Conservation (phyloP, 768 basidiomycete genomes). For the Suillus luteus region DNA sequence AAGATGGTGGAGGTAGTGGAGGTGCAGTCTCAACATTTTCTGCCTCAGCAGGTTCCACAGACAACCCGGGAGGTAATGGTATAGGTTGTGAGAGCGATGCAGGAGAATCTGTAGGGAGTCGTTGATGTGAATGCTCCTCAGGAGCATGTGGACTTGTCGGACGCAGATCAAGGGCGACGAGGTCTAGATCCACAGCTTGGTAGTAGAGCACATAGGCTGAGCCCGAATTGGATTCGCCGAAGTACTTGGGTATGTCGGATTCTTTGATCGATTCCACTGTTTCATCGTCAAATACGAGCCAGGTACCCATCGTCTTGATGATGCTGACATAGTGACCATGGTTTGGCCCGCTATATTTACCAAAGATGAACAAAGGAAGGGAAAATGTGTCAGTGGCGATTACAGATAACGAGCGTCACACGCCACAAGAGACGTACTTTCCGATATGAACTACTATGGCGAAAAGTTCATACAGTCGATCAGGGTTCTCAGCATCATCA, state of each 20-base stretch:
- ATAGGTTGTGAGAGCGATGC: constrained; percentile 23
- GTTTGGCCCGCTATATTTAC: constrained; percentile 77
- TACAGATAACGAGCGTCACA: constrained; percentile 14
- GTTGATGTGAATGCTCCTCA: constrained; percentile 17
- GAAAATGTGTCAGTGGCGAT: constrained; percentile 16
- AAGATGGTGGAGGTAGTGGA: constrained; percentile 24
- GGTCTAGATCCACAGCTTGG: constrained; percentile 88
- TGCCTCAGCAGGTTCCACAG: constrained; percentile 26
- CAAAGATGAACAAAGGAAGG: constrained; percentile 22
- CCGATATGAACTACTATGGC: constrained; percentile 99
- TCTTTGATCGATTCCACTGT: constrained; percentile 88
- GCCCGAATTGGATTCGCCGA: constrained; percentile 86
- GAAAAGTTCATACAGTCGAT: constrained; percentile 91
- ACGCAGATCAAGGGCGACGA: constrained; percentile 67
- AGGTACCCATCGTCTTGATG: constrained; percentile 79
- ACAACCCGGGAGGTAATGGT: constrained; percentile 41
- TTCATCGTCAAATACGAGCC: constrained; percentile 97
- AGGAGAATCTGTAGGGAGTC: constrained; percentile 29
- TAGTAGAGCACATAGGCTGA: constrained; percentile 98
- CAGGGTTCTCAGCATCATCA: constrained; percentile 89
- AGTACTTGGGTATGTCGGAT: constrained; percentile 88
- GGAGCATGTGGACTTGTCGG: constrained; percentile 26
- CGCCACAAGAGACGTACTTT: constrained; percentile 62
- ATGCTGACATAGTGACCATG: constrained; percentile 98
- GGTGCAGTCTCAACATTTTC: constrained; percentile 17